Conservation (phyloP, 108 stramenopile species). For the Nannochloropsis gaditana region DNA sequence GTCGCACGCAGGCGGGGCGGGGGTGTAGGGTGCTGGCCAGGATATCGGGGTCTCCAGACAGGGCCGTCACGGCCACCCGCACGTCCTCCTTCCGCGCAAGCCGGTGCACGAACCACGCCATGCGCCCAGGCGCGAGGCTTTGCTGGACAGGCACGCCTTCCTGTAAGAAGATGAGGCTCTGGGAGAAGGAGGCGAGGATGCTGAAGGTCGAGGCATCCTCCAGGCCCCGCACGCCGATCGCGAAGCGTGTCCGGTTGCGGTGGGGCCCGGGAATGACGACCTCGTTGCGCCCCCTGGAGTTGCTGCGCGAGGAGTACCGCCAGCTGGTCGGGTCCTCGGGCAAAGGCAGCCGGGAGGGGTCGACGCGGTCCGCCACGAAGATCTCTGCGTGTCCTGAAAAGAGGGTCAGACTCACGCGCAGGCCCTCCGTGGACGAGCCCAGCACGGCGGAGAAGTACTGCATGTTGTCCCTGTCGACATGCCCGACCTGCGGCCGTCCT, state of each 20-base stretch:
- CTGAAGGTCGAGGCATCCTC: conserved; percentile 6
- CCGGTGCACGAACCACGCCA: not conserved
- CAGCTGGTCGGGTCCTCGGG: not conserved
- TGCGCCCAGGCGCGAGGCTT: not conserved
- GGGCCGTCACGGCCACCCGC: not conserved
- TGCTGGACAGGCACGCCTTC: not conserved
- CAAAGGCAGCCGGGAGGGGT: not conserved
- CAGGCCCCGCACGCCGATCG: not conserved
- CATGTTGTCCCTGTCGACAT: not conserved
- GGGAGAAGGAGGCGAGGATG: conserved; percentile 4
- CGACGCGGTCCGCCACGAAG: not conserved
- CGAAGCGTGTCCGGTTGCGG: not conserved
- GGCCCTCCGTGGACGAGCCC: not conserved
- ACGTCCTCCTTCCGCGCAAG: not conserved
- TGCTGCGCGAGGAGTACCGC: not conserved
- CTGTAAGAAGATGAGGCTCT: conserved; percentile 2
- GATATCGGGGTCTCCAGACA: not conserved
- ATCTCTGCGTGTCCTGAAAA: not conserved
- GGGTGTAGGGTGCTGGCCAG: not conserved
- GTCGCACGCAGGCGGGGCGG: not conserved
- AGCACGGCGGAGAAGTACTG: not conserved
- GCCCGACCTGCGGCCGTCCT: not conserved
- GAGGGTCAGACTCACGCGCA: not conserved
- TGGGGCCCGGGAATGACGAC: not conserved
- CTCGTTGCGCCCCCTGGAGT: not conserved